Percentiles rank a stretch among this genome's conserved stretches.
Evolutionary conservation across 768 basidiomycete species (phyloP).

Genomic region (Naganishia friedmannii): DNA sequence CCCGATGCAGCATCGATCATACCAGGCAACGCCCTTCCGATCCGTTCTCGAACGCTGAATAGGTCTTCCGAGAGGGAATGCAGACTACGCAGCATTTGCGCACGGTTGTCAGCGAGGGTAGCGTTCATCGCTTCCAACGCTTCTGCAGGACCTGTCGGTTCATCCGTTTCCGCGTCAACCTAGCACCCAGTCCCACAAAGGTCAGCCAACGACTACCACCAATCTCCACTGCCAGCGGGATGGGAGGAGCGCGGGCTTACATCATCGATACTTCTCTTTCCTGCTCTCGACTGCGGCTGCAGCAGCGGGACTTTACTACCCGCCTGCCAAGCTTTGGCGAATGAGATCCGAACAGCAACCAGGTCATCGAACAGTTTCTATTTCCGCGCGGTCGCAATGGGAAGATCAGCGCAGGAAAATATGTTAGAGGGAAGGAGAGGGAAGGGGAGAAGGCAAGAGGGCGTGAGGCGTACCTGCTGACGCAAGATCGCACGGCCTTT

Average conservation of each 20-base stretch:
- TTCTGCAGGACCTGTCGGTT: neutral
- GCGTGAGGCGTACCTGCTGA: slow-evolving; percentile 63
- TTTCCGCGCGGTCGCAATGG: neutral
- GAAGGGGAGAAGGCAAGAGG: neutral
- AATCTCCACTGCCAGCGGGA: neutral
- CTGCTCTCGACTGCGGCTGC: neutral
- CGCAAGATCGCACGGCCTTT: slow-evolving; percentile 81
- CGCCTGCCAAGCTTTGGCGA: slow-evolving; percentile 73
- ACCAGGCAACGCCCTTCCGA: neutral
- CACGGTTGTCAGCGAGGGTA: slow-evolving; percentile 7
- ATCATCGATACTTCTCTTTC: slow-evolving; percentile 24
- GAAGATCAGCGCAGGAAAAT: too few species aligned
- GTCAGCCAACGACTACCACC: too few species aligned
- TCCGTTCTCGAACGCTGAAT: slow-evolving; percentile 3
- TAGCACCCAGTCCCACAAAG: neutral
- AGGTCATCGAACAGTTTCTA: slow-evolving; percentile 82
- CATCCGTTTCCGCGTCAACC: neutral
- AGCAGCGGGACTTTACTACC: slow-evolving; percentile 63
- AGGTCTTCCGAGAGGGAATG: slow-evolving; percentile 17
- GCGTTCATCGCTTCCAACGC: neutral
- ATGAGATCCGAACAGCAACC: slow-evolving; percentile 82
- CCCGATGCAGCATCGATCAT: neutral
- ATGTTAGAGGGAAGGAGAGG: neutral
- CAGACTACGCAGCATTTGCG: neutral
- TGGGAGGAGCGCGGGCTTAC: neutral